Percentiles rank a stretch among this genome's conserved stretches.
These are phyloP conservation scores for Tetrahymena borealis DNA, from an alignment of 73 alveolate species.

Conservation along the genomic window DNA sequence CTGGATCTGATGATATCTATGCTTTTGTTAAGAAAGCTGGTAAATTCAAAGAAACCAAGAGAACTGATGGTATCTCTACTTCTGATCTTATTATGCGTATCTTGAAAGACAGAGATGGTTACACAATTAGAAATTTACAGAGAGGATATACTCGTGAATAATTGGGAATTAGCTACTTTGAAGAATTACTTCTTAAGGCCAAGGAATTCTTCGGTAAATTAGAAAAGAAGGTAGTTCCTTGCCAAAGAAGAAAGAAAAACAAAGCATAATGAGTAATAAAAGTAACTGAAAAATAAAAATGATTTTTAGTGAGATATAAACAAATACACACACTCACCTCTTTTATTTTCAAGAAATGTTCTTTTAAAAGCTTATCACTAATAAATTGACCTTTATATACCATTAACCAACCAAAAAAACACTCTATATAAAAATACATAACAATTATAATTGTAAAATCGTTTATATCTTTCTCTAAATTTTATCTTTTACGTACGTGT, in stretches of 20 bases:
- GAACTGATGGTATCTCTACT: slow-evolving; percentile 96
- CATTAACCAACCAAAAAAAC: no score
- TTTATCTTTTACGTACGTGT: no score
- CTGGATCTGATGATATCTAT: slow-evolving; percentile 86
- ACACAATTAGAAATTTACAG: slow-evolving; percentile 72
- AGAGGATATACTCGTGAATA: slow-evolving; percentile 86
- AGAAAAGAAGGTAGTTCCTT: background rate
- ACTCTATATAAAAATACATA: no score
- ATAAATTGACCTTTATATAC: no score
- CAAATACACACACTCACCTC: background rate
- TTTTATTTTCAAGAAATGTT: no score
- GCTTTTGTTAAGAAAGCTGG: slow-evolving; percentile 82
- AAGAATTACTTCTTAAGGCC: slow-evolving; percentile 16
- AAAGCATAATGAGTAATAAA: background rate
- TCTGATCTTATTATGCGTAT: slow-evolving; percentile 82
- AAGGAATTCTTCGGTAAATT: background rate
- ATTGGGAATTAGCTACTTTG: slow-evolving; percentile 59
- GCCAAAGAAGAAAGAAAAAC: background rate
- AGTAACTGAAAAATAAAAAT: background rate
- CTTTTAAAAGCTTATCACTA: no score
- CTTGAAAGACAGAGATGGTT: slow-evolving; percentile 76
- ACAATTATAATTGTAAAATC: no score
- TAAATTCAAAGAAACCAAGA: slow-evolving; percentile 79
- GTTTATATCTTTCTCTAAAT: no score
- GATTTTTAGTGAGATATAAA: background rate